Base-by-base conservation (phyloP, 805 yeast species). In the Ascoidea tarda region DNA sequence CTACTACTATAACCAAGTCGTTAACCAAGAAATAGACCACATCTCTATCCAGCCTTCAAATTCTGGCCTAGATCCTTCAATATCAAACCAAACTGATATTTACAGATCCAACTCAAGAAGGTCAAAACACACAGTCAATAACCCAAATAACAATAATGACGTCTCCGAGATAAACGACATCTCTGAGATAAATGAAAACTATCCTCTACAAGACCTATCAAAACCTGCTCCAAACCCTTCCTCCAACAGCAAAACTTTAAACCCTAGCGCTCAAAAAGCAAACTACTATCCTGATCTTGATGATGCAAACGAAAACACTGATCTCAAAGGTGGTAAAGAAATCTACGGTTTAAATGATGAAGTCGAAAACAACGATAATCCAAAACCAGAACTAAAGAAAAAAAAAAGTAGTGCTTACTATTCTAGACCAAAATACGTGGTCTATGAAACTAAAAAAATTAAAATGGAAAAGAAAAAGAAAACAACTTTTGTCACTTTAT, bases 1-100 rank as follows among this genome's bases (percentile, higher is more conserved):
- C 53, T 85, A 74, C 66, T 88, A 85, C 65, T 88, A 87, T 65
- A 76, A 85, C 12, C 88, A 83, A 59, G 81, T 81, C 46, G 81
- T 87, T 1, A 77, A 81, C 47, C 82, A 82, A 55, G 82, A 84
- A 60, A 71, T 79, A 10, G 75, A 72, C 53, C 81, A 81, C 59
- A 66, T 87, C 56, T 72, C 71, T 52, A 82, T 86, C 46, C 78
- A 75, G 59, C 88, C 93, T 1, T 78, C 87, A 0, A 49, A 33
- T 28, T 46, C 33, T 33, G 31, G 32, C 32, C 47, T 14, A 28
- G 51, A 48, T 33, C 53, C 53, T 38, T 57, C 59, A 6, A 46
- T 57, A 46, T 49, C 50, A 33, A 55, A 56, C 38, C 44, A 38
- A 38, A 32, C 54, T 46, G 45, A 52, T 44, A 44, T 42, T 6